Evolutionary conservation across 345 rosid genomes (phyloP), one percentile per base, ranked within the genome.

Genomic region (Corchorus olitorius): DNA sequence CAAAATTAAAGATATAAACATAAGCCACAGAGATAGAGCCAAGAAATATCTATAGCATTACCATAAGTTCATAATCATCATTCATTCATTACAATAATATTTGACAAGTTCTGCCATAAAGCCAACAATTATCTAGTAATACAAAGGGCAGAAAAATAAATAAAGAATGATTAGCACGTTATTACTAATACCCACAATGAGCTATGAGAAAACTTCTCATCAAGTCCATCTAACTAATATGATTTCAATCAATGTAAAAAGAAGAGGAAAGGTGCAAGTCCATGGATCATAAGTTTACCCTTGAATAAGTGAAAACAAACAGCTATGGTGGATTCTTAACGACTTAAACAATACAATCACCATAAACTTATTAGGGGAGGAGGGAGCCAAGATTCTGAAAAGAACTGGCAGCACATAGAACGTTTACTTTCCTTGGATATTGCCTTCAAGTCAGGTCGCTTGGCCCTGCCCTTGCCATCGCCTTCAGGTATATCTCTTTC

Each of bases 361-460:
- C 39, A 4, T 33, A 10, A 37, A 45, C 27, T 27, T 27, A n/a
- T n/a, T 17, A 71, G 27, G 10, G 10, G 0, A 6, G 12, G 11
- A 54, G 14, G 45, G 16, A 64, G 65, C 22, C 34, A 8, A 33
- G 49, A n/a, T 45, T 7, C 27, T 20, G 33, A 53, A 67, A 61
- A 72, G 65, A 76, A 62, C 34, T 35, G 35, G 27, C 41, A 10
- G 5, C 48, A 22, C n/a, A 22, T 35, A 2, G 11, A 3, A 15
- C 19, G 43, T 37, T 52, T 16, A 86, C 94, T 77, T 90, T 81
- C 98, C 97, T 88, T 85, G n/a, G 93, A 64, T 64, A 89, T 45
- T 27, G 94, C 97, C 85, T 92, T 96, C 79, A 96, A 73, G 77
- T 96, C 97, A 62, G 99, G 94, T 78, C 98, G 89, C 75, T 77